phyloP scores from a whole-genome alignment of 306 rosid species.

The Dryas alaskensis region DNA sequence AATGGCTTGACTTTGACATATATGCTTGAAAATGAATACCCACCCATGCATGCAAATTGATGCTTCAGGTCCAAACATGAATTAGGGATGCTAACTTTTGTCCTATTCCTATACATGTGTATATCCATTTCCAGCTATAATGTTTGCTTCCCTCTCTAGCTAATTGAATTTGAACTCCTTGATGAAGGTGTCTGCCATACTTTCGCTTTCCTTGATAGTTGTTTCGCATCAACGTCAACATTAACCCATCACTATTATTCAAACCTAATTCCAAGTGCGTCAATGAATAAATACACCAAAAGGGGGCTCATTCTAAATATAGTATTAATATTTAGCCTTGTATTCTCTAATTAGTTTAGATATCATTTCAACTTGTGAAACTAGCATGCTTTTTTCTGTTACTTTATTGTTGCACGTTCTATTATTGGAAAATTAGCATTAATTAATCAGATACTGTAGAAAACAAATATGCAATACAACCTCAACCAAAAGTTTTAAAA shows the following conservation, averaged over 20 bases:
- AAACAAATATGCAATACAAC: background rate
- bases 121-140: background rate
- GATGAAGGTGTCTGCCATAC: background rate
- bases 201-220: slow-evolving; percentile 20
- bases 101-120: background rate
- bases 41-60: slow-evolving; percentile 1
- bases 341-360: background rate
- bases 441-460: background rate
- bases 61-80: background rate
- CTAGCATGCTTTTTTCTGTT: too few species aligned
- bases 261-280: background rate
- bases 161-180: background rate
- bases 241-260: background rate
- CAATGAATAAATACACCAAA: background rate
- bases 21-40: too few species aligned
- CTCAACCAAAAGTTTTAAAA: background rate
- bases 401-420: too few species aligned
- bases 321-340: background rate
- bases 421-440: background rate
- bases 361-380: background rate
- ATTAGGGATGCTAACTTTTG: background rate
- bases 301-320: background rate
- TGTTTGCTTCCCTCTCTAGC: background rate
- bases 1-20: too few species aligned
- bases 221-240: background rate